Evolutionary conservation across 2,329 filamentous ascomycete genomes (phyloP), one percentile per base, ranked within the genome.

Genomic region (Emericellopsis atlantica): DNA sequence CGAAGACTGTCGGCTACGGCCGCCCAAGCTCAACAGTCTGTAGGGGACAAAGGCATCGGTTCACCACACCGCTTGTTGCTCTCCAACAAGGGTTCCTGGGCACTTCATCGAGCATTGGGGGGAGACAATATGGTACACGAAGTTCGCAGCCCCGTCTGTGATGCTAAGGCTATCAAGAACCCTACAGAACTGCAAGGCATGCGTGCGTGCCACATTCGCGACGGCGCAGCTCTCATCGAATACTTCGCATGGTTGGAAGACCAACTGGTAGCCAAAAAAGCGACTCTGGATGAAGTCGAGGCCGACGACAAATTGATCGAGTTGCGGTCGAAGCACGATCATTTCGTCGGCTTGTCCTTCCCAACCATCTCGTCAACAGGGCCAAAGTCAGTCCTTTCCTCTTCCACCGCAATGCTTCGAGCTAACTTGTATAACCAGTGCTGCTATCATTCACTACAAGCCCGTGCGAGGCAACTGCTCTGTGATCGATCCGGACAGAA

Each of bases 231-330:
- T 2, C 62, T 96, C 45, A 89, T 79, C 42, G 80, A 95, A 56
- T 98, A 88, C 59, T 95, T 98, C 59, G 87, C 92, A 11, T 98
- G 92, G 92, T 73, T 98, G 4, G 92, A 98, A 59, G 76, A 95
- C 52, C 82, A 95, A 54, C 68, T 98, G 21, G 57, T 85, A 44
- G 76, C 71, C 48, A 81, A 90, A 58, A 82, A 83, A 46, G 73
- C 72, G 1, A 72, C 67, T 4, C 62, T 98, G 7, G 88, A 96
- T 53, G 92, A 98, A 58, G 87, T 95, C 3, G 72, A 85, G 49
- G 92, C 77, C n/a, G 88, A 89, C 14, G 86, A 95, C 57, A 93
- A 94, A 63, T 72, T 98, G 3, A 87, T 95, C 58, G 71, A 76
- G 45, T 67, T 88, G 38, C 77, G 87, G 42, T 72, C 74, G 34